Evolutionary conservation across 2,329 filamentous ascomycete species (phyloP).

Genomic region (Stagonosporopsis cucurbitacearum): DNA sequence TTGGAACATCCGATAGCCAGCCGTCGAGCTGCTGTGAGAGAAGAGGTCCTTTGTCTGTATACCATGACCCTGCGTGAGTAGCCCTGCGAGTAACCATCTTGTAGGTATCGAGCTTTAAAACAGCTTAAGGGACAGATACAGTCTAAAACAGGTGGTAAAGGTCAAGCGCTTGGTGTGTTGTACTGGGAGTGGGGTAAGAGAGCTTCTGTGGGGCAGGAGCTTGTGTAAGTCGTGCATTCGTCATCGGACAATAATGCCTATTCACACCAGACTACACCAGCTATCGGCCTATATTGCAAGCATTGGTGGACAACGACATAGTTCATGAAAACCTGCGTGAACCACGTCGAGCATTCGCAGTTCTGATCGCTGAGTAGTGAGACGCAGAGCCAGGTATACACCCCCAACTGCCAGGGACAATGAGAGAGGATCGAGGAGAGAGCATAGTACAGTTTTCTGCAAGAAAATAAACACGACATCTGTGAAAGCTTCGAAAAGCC

Average conservation of each 20-base stretch:
- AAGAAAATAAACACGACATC: background rate
- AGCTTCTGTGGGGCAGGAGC: conserved; percentile 28
- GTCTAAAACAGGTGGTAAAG: background rate
- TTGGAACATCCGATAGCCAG: conserved; percentile 76
- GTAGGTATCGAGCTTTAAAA: background rate
- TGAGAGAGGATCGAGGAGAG: background rate
- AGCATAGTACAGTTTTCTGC: background rate
- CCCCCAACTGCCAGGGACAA: too few relatives aligned
- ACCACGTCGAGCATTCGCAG: background rate
- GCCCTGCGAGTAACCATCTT: conserved; percentile 60
- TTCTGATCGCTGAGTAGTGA: background rate
- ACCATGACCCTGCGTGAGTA: conserved; percentile 89
- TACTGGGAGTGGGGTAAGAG: conserved; percentile 14
- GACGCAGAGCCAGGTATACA: too few relatives aligned
- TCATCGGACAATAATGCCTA: conserved; percentile 10
- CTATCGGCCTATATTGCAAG: background rate
- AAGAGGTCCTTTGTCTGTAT: conserved; percentile 65
- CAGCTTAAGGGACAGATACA: background rate
- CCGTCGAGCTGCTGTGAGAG: conserved; percentile 74
- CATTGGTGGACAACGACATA: background rate
- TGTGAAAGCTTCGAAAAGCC: background rate
- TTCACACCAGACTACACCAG: background rate
- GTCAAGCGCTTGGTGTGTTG: conserved; percentile 2
- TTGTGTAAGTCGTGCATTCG: conserved; percentile 10
- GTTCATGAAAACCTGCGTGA: background rate